Evolutionary conservation across 2,329 filamentous ascomycete genomes (phyloP).

Genomic region (Sporothrix phasma): DNA sequence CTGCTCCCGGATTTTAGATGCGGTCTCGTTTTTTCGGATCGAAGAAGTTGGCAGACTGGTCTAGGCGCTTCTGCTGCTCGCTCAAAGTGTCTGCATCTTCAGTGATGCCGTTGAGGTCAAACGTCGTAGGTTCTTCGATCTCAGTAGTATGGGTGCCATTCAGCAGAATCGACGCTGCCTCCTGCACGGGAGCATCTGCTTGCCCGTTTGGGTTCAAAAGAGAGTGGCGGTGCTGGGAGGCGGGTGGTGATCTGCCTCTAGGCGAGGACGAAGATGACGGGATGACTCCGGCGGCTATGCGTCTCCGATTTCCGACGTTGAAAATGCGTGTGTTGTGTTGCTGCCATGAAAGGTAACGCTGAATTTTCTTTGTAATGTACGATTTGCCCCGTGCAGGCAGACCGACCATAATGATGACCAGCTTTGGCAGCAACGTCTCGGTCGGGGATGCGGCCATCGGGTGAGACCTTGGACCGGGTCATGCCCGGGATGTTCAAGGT

Average conservation of each 20-base stretch:
- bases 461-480: conserved; percentile 89
- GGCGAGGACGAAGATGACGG: conserved; percentile 25
- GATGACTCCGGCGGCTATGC: conserved; percentile 58
- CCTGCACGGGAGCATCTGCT: conserved; percentile 38
- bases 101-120: conserved; percentile 28
- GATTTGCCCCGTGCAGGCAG: conserved; percentile 92
- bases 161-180: conserved; percentile 48
- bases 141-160: conserved; percentile 39
- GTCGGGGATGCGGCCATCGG: conserved; percentile 86
- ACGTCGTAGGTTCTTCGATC: conserved; percentile 31
- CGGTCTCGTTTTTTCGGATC: conserved; percentile 78
- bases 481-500: conserved; percentile 95
- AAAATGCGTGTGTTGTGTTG: conserved; percentile 95
- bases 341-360: conserved; percentile 91
- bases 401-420: conserved; percentile 98
- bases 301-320: conserved; percentile 88
- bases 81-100: neutral
- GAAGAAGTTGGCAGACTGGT: conserved; percentile 90
- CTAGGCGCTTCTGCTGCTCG: conserved; percentile 44
- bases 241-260: conserved; percentile 12
- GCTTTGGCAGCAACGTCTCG: conserved; percentile 90
- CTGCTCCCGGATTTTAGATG: conserved; percentile 76
- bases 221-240: conserved; percentile 16
- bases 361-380: conserved; percentile 97
- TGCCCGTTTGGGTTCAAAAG: neutral